Conservation (phyloP, 2,329 filamentous ascomycete genomes). For the Alternaria metachromatica region DNA sequence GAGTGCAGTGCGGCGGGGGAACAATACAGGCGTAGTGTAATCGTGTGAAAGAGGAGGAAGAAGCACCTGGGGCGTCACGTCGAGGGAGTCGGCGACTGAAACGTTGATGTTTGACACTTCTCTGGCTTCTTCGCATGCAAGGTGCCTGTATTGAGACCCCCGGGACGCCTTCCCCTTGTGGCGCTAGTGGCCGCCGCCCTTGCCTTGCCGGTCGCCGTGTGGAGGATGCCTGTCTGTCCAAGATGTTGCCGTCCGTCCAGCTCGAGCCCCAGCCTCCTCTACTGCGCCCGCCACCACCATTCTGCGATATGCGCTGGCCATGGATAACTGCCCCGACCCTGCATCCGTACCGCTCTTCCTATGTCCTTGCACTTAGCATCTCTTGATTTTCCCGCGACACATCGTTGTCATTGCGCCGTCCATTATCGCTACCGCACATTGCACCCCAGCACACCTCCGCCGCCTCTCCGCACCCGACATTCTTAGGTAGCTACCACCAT, state of each 20-base stretch:
- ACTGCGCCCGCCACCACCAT: constrained; percentile 19
- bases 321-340: constrained; percentile 19
- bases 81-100: not conserved
- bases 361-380: constrained; percentile 30
- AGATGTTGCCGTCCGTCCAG: not conserved
- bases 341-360: constrained; percentile 13
- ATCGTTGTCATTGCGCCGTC: constrained; percentile 11
- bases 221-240: constrained; percentile 5
- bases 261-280: constrained; percentile 14
- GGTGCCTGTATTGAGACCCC: not conserved
- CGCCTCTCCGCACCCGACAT: constrained; percentile 11
- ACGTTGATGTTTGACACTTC: constrained; percentile 10
- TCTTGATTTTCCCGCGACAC: constrained; percentile 10
- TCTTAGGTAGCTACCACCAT: constrained; percentile 32
- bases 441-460: constrained; percentile 14
- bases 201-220: not conserved
- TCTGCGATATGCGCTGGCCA: constrained; percentile 26
- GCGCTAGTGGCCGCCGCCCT: constrained; percentile 4
- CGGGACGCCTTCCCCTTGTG: constrained; percentile 4
- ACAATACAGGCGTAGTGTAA: not conserved
- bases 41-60: constrained; percentile 1
- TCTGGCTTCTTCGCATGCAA: constrained; percentile 1
- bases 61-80: not conserved
- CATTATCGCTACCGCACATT: constrained; percentile 13
- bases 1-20: not conserved